Percentiles rank a stretch among this genome's conserved stretches.
Evolutionary conservation across 2,329 filamentous ascomycete species (phyloP).

Genomic region (Botrytis medusae): DNA sequence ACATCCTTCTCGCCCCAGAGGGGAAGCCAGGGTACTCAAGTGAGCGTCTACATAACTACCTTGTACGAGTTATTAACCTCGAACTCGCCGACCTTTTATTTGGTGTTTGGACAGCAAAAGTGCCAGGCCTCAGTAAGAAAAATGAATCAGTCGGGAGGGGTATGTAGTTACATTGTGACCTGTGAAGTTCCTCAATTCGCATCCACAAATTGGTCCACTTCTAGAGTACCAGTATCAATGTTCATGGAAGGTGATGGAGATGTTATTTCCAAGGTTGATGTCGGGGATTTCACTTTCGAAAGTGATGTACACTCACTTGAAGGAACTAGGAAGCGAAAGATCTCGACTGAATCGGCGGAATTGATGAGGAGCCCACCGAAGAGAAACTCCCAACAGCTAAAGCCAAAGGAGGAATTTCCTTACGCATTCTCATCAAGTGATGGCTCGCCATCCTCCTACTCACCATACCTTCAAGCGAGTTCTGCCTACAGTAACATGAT

Average conservation of each 20-base stretch:
- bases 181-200: slow-evolving; percentile 68
- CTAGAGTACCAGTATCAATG: slow-evolving; percentile 58
- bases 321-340: slow-evolving; percentile 55
- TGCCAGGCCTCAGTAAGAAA: slow-evolving; percentile 67
- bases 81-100: slow-evolving; percentile 56
- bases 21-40: slow-evolving; percentile 67
- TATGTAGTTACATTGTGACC: slow-evolving; percentile 69
- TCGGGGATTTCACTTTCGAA: slow-evolving; percentile 64
- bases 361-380: slow-evolving; percentile 49
- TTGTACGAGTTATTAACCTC: slow-evolving; percentile 70
- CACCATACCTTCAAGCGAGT: slow-evolving; percentile 51
- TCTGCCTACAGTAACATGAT: slow-evolving; percentile 43
- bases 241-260: slow-evolving; percentile 58
- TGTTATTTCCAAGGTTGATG: slow-evolving; percentile 50
- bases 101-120: slow-evolving; percentile 78
- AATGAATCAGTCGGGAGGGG: slow-evolving; percentile 56
- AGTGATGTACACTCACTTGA: slow-evolving; percentile 43
- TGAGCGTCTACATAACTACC: slow-evolving; percentile 73
- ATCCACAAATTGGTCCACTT: slow-evolving; percentile 54
- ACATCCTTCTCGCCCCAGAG: slow-evolving; percentile 68
- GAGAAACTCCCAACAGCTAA: slow-evolving; percentile 47
- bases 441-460: slow-evolving; percentile 45
- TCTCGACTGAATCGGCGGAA: slow-evolving; percentile 51
- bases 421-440: slow-evolving; percentile 55
- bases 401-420: slow-evolving; percentile 50